Evolutionary conservation across 495 filamentous ascomycete species (phyloP).

Genomic region (Jackrogersella multiformis): DNA sequence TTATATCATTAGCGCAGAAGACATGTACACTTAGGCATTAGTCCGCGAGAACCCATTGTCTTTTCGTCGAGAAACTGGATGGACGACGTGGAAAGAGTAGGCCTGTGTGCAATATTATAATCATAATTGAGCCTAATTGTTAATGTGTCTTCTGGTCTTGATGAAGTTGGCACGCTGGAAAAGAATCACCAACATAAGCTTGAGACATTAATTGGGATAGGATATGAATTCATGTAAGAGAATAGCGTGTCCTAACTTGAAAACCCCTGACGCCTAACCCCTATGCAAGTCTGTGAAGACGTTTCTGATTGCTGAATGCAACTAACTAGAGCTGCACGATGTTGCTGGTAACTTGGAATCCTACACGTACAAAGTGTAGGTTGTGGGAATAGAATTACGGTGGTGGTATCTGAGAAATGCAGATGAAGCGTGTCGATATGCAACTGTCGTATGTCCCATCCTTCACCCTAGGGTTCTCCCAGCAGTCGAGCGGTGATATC

Average conservation of each 20-base stretch:
- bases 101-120: background rate
- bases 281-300: slow-evolving; percentile 39
- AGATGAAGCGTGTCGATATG: background rate
- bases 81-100: background rate
- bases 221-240: slow-evolving; percentile 18
- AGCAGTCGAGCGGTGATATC: slow-evolving; percentile 87
- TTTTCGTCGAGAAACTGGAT: background rate
- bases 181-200: background rate
- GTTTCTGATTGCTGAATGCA: slow-evolving; percentile 20
- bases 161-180: background rate
- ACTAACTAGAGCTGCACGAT: slow-evolving; percentile 1
- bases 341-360: background rate
- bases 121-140: background rate
- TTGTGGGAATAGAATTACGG: background rate
- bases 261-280: slow-evolving; percentile 27
- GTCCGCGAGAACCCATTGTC: background rate
- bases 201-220: background rate
- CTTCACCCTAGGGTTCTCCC: slow-evolving; percentile 65
- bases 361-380: background rate
- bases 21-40: background rate
- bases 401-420: background rate
- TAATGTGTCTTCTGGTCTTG: background rate
- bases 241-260: slow-evolving; percentile 5
- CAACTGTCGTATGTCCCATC: background rate
- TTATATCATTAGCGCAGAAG: too few species aligned